Evolutionary conservation across 345 rosid species (phyloP).

Genomic region (Gossypium turneri): DNA sequence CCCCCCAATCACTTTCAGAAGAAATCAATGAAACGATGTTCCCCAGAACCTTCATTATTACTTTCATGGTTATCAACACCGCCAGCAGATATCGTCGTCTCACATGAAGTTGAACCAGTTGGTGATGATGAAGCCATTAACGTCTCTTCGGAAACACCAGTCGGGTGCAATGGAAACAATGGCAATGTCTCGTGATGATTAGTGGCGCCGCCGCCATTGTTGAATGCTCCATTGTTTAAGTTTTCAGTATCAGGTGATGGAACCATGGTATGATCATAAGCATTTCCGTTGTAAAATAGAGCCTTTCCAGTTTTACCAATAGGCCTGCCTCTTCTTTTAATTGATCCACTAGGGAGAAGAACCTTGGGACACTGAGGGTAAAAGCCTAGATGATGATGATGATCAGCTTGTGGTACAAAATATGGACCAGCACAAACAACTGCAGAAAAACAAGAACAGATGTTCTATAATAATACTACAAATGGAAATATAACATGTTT

Average conservation of each 20-base stretch:
- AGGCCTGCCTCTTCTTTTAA: conserved; percentile 26
- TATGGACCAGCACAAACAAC: conserved; percentile 35
- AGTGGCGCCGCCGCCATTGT: neutral
- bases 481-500: neutral
- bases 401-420: conserved; percentile 33
- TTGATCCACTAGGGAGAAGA: conserved; percentile 22
- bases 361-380: conserved; percentile 33
- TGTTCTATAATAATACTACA: neutral
- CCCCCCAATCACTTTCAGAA: neutral
- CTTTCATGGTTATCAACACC: neutral
- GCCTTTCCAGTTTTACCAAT: conserved; percentile 19
- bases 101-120: conserved; percentile 13
- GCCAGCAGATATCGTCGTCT: conserved; percentile 4
- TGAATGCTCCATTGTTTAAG: neutral
- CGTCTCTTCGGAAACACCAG: conserved; percentile 17
- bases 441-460: conserved; percentile 10
- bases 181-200: conserved; percentile 41
- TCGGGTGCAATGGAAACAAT: conserved; percentile 59
- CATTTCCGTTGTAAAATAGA: neutral
- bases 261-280: conserved; percentile 5
- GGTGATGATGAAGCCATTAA: conserved; percentile 10
- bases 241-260: neutral
- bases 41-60: neutral
- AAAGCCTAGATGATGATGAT: conserved; percentile 22
- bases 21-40: conserved; percentile 12